Evolutionary conservation across 2,329 filamentous ascomycete genomes (phyloP), one percentile per base, ranked within the genome.

Genomic region (Pseudogymnoascus sp.): DNA sequence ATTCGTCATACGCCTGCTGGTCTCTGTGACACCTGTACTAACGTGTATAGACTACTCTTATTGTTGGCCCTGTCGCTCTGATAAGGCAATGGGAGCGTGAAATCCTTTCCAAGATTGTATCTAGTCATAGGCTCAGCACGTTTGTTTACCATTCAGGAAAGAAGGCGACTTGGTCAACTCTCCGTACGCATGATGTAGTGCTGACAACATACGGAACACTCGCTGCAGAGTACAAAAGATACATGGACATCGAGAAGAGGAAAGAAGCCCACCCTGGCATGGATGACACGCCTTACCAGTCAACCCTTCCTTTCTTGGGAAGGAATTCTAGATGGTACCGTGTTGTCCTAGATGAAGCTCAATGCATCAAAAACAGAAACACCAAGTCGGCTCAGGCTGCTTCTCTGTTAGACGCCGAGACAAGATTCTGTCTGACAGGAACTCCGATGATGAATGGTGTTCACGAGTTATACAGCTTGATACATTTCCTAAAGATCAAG

Each of bases 391-490:
- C 88, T 1, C 79, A 80, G 66, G 89, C 84, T 4, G 84, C 84
- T 31, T 83, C 78, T 67, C 73, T 76, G 10, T 74, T 94, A 14
- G 76, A 82, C 65, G 78, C 88, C 12, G 78, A 77, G 37, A 84
- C 89, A 70, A 81, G 90, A 59, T 86, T 90, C 77, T 91, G 88
- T 70, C 82, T 93, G 73, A 91, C 87, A 2, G 90, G 90, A 25
- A 94, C 90, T 0, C 90, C 90, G 0, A 92, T 93, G 88, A 94
- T 94, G 88, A 96, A 96, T 69, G 85, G 82, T 11, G 84, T 93
- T 2, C 79, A 83, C 23, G 92, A 97, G 69, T 78, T 96, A 2
- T 92, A 84, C 70, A 89, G 91, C 0, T 76, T 96, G 18, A 79
- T 96, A 50, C 82, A 84, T 2, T 97, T 96, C 70, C 79, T 96